These are phyloP conservation scores for Cercospora zeina DNA, from an alignment of 2,329 filamentous ascomycete genomes.

Conservation along the genomic window DNA sequence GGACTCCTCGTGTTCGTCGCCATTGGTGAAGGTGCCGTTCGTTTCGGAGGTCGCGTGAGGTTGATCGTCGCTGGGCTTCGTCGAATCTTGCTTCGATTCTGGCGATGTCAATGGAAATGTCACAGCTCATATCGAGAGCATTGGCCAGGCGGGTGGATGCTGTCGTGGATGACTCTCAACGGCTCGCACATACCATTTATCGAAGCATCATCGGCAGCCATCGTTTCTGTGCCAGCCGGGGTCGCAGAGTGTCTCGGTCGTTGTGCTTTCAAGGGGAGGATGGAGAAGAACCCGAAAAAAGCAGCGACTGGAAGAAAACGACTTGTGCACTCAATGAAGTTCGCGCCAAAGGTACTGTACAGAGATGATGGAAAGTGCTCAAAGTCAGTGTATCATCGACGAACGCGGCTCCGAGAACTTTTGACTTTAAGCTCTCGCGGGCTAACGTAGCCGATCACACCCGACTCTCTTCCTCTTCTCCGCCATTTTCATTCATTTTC, in stretches of 20 bases:
- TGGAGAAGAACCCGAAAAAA: constrained; percentile 1
- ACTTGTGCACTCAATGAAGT: constrained; percentile 12
- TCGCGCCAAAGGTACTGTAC: constrained; percentile 7
- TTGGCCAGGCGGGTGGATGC: background rate
- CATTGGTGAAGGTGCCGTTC: constrained; percentile 26
- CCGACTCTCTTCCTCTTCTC: constrained; percentile 13
- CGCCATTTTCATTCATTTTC: constrained; percentile 1
- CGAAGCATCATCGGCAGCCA: constrained; percentile 25
- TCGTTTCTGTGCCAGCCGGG: constrained; percentile 11
- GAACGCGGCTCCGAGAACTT: constrained; percentile 2
- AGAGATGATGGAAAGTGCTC: constrained; percentile 2
- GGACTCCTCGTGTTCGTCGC: constrained; percentile 22
- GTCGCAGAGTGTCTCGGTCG: background rate
- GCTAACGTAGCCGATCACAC: background rate
- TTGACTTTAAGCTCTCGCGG: constrained; percentile 11
- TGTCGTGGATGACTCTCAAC: background rate
- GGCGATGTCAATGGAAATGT: constrained; percentile 1
- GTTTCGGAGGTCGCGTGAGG: constrained; percentile 20
- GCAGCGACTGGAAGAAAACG: constrained; percentile 8
- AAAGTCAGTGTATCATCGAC: constrained; percentile 8
- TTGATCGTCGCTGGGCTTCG: constrained; percentile 15
- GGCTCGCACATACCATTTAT: constrained; percentile 21
- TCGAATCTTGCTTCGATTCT: constrained; percentile 20
- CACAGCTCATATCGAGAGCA: background rate
- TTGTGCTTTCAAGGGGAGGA: background rate